Base-by-base conservation (phyloP, 208 protist genomes). In the Crithidia bombi region DNA sequence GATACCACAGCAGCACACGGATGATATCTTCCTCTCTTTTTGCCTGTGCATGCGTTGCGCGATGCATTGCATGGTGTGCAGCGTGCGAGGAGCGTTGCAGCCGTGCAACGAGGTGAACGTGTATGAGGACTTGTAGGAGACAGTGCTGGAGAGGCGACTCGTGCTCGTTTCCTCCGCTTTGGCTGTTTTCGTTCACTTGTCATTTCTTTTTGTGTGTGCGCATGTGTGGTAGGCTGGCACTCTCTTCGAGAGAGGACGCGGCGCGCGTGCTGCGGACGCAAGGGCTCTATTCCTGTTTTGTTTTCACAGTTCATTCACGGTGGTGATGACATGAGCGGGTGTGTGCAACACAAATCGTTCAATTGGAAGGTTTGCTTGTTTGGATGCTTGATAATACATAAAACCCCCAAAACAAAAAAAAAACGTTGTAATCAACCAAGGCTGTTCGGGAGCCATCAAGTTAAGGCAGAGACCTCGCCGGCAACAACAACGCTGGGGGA, bases 261-360 rank as follows among this genome's bases (percentile, higher is more conserved):
- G 36, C 25, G 5, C 21, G 32, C 23, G 19, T 44, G 10, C 46
- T 49, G 58, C 12, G n/a, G 32, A 32, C 43, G 58, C 19, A 15
- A 5, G 21, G 35, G n/a, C n/a, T n/a, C n/a, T n/a, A n/a, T n/a
- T 36, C 25, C 21, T 5, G 5, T 3, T 15, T 46, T 46, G 30
- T 56, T 54, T 35, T 46, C 61, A 66, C 61, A 66, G 46, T 55
- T 66, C 44, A 30, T 28, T 66, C 21, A 56, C 35, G 61, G 46
- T 21, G 28, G 46, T 35, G 46, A 35, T 66, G 32, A 7, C 11
- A 46, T 5, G 28, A 23, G 30, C 5, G 50, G 17, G 50, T 30
- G 7, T 3, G 32, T 21, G 12, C 2, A 7, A 15, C 50, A 56
- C 46, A 51, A 5, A 41, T 23, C 50, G 5, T 19, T 36, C 28